These are phyloP conservation scores for Paramarasmius palmivorus DNA, from an alignment of 1,284 basidiomycete species.

Conservation along the genomic window DNA sequence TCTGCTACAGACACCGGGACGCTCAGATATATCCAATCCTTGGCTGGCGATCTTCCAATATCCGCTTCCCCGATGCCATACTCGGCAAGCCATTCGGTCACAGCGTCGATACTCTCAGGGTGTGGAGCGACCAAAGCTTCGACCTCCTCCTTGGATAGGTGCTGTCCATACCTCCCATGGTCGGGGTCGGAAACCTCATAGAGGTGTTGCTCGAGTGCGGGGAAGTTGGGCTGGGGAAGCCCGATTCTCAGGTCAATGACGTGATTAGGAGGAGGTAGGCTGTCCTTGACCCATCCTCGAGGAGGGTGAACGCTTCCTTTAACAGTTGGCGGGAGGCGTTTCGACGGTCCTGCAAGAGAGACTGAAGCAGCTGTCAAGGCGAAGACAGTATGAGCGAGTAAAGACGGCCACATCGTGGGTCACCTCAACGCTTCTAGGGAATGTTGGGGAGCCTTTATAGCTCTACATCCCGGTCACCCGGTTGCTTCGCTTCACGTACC, in stretches of 20 bases:
- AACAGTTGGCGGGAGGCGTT: conserved; percentile 19
- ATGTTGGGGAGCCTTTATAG: background rate
- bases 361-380: background rate
- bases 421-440: background rate
- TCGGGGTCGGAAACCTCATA: conserved; percentile 67
- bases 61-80: conserved; percentile 52
- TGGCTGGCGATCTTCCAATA: conserved; percentile 55
- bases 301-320: conserved; percentile 48
- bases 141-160: conserved; percentile 66
- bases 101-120: conserved; percentile 48
- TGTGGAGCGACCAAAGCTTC: conserved; percentile 61
- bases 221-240: conserved; percentile 66
- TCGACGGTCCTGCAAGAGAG: conserved; percentile 1
- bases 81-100: conserved; percentile 64
- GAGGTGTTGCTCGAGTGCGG: conserved; percentile 57
- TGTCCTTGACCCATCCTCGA: conserved; percentile 49
- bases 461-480: too few relatives aligned
- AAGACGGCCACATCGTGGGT: background rate
- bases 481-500: too few relatives aligned
- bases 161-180: conserved; percentile 64
- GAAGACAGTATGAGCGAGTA: background rate
- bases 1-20: conserved; percentile 46
- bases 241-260: conserved; percentile 61
- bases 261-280: conserved; percentile 46
- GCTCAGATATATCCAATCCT: conserved; percentile 67